Base-by-base conservation (phyloP, 1,139 yeast genomes). In the Debaryomyces singareniensis region DNA sequence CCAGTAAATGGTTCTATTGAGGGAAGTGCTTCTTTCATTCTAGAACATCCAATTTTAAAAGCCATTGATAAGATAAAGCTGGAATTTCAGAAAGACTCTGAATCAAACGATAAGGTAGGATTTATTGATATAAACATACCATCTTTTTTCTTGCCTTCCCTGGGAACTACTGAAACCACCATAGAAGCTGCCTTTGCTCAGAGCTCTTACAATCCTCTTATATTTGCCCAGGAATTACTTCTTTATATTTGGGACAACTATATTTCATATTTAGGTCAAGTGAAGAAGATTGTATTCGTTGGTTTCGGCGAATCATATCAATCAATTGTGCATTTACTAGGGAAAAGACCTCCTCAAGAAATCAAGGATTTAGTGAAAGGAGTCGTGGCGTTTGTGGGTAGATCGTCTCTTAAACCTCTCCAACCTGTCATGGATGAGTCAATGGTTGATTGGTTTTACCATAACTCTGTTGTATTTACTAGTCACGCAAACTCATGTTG, bases 261-360 rank as follows among this genome's bases (percentile, higher is more conserved):
- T 47, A 58, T 91, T 31, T 77, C 83, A 30, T 83, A 79, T 51
- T 85, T 85, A 48, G 70, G 63, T 5, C 61, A 75, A 33, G 73
- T 85, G 30, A 65, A 74, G 28, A 83, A 83, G 41, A 53, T 93
- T 29, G 79, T 86, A 0, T 78, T 91, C 49, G 71, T 89, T 23
- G 97, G 97, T 2, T 74, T 83, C 38, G 98, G 98, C 24, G 95
- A 86, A 38, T 78, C 96, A 0, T 84, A 85, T 47, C 79, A 85
- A 31, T 85, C 96, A 1, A 71, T 89, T 26, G 93, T 89, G 2
- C 94, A 89, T 54, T 61, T 91, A 20, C 75, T 83, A 32, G 96
- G 96, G 4, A 95, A 89, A 51, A 68, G 97, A 31, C 63, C 71
- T 4, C 55, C 68, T 3, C 61, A 53, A 30, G 78, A 75, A 30